Conservation (phyloP, 495 filamentous ascomycete genomes). For the Annulohypoxylon stygium region DNA sequence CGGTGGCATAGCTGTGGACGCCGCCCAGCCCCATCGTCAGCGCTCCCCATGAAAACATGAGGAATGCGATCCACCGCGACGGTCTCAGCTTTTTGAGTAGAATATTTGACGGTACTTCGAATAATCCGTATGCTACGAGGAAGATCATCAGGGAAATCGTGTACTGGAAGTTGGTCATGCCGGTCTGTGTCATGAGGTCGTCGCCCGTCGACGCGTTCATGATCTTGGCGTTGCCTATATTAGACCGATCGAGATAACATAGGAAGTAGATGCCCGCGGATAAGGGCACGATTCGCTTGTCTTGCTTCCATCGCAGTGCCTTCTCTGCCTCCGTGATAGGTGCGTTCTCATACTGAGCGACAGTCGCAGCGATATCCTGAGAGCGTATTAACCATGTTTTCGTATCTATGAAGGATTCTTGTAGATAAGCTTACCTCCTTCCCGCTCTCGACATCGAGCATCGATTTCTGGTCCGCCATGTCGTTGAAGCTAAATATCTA, state of each 20-base stretch:
- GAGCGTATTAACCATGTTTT: background rate
- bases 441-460: constrained; percentile 32
- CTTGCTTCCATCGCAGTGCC: constrained; percentile 70
- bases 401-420: background rate
- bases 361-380: constrained; percentile 25
- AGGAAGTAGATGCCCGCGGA: constrained; percentile 67
- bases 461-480: constrained; percentile 34
- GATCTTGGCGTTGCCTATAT: constrained; percentile 58
- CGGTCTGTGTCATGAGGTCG: constrained; percentile 70
- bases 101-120: constrained; percentile 75
- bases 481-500: background rate
- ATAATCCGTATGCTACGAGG: constrained; percentile 54
- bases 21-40: constrained; percentile 68
- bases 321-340: constrained; percentile 51
- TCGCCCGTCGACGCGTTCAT: constrained; percentile 61
- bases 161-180: constrained; percentile 74
- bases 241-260: constrained; percentile 65
- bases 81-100: constrained; percentile 74
- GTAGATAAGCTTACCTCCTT: constrained; percentile 31
- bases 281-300: constrained; percentile 66
- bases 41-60: constrained; percentile 70
- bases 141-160: constrained; percentile 74
- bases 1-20: constrained; percentile 59
- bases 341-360: constrained; percentile 33
- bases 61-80: constrained; percentile 68